phyloP scores from a whole-genome alignment of 2,329 filamentous ascomycete species.

The Ceratocystis alfenasii region DNA sequence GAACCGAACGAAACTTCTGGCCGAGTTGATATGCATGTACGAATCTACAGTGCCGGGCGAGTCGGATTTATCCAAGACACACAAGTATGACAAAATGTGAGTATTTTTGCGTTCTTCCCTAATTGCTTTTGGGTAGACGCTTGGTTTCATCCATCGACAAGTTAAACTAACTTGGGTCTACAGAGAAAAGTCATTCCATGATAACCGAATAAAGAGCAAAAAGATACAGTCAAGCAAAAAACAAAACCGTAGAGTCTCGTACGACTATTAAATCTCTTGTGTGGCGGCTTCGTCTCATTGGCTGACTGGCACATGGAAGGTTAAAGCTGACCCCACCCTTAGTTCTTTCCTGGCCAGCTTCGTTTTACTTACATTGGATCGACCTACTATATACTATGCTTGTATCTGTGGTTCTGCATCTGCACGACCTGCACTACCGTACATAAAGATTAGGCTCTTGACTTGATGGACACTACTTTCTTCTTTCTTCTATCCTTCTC shows the following conservation, averaged over 20 bases:
- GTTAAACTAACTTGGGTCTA: background rate
- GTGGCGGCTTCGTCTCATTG: background rate
- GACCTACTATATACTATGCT: background rate
- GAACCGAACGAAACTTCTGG: slow-evolving; percentile 39
- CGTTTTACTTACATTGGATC: background rate
- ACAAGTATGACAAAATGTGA: slow-evolving; percentile 40
- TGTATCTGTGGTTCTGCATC: background rate
- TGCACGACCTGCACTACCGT: background rate
- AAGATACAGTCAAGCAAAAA: slow-evolving; percentile 42
- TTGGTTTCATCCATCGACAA: background rate
- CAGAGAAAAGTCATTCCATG: slow-evolving; percentile 38
- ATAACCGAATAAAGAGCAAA: slow-evolving; percentile 37
- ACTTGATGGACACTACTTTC: background rate
- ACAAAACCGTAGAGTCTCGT: slow-evolving; percentile 29
- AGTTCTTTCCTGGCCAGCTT: background rate
- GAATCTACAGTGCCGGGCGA: slow-evolving; percentile 36
- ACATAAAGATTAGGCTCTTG: slow-evolving; percentile 1
- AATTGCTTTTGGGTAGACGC: background rate
- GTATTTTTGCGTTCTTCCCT: slow-evolving; percentile 23
- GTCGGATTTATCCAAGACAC: slow-evolving; percentile 36
- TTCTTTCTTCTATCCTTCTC: background rate
- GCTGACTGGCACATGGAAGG: background rate
- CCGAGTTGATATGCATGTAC: slow-evolving; percentile 40
- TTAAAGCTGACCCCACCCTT: background rate
- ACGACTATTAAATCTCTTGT: slow-evolving; percentile 27